Conservation (phyloP, 2,329 filamentous ascomycete species). For the Fusarium penzigii region DNA sequence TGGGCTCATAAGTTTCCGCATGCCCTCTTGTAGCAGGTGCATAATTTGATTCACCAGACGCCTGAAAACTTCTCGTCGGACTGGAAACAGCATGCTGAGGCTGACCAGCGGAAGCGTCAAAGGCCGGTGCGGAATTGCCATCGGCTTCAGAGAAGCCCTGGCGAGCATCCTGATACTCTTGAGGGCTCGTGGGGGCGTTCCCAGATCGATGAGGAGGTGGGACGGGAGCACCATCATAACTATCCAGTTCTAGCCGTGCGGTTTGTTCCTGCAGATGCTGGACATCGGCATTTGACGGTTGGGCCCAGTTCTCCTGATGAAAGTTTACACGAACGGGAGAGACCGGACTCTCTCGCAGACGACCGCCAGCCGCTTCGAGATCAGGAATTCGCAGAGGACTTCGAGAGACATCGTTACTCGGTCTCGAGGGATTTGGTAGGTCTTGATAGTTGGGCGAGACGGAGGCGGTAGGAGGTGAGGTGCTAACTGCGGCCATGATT, state of each 20-base stretch:
- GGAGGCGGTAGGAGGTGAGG: slow-evolving; percentile 36
- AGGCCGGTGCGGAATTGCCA: not conserved
- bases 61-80: slow-evolving; percentile 13
- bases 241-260: slow-evolving; percentile 27
- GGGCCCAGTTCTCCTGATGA: slow-evolving; percentile 53
- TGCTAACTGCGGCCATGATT: slow-evolving; percentile 37
- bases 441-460: slow-evolving; percentile 28
- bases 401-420: slow-evolving; percentile 26
- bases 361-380: slow-evolving; percentile 35
- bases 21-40: slow-evolving; percentile 15
- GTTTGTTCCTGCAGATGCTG: slow-evolving; percentile 39
- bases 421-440: slow-evolving; percentile 18
- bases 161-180: slow-evolving; percentile 10
- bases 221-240: slow-evolving; percentile 38
- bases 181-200: slow-evolving; percentile 10
- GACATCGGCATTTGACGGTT: slow-evolving; percentile 54
- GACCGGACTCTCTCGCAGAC: slow-evolving; percentile 52
- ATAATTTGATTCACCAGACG: slow-evolving; percentile 11
- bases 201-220: slow-evolving; percentile 26
- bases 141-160: slow-evolving; percentile 5
- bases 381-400: slow-evolving; percentile 40
- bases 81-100: slow-evolving; percentile 5
- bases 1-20: slow-evolving; percentile 33
- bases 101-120: slow-evolving; percentile 14
- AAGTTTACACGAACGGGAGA: slow-evolving; percentile 60